A percentile compares a stretch with the other conserved stretches of the same genome.
phyloP scores from a whole-genome alignment of 108 stramenopile species.

The Cyclotella kingstonii region DNA sequence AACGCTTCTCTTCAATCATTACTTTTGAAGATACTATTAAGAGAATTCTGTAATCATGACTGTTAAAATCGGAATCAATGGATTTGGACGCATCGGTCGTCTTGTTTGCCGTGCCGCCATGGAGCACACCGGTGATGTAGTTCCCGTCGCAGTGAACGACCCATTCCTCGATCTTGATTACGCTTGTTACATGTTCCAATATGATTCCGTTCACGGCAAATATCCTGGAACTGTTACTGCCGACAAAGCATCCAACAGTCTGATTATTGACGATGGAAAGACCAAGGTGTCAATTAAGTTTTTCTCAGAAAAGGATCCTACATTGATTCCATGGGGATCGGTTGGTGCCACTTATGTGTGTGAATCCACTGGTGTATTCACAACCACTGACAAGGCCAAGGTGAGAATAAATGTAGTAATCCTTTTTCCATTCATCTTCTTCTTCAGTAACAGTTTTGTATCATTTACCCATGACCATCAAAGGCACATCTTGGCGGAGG shows the following conservation, averaged over 20 bases:
- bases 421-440: too few species aligned
- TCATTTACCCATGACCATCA: too few species aligned
- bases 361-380: slow-evolving; percentile 98
- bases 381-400: slow-evolving; percentile 81
- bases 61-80: slow-evolving; percentile 83
- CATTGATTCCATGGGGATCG: slow-evolving; percentile 87
- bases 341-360: slow-evolving; percentile 90
- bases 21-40: slow-evolving; percentile 6
- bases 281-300: slow-evolving; percentile 66
- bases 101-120: slow-evolving; percentile 81
- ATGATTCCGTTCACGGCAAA: slow-evolving; percentile 94
- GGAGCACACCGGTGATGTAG: slow-evolving; percentile 47
- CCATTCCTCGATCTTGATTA: slow-evolving; percentile 83
- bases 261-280: slow-evolving; percentile 84
- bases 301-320: slow-evolving; percentile 87
- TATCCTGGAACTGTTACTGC: slow-evolving; percentile 79
- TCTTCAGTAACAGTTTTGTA: too few species aligned
- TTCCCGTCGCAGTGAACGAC: slow-evolving; percentile 94
- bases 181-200: slow-evolving; percentile 95
- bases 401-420: background rate
- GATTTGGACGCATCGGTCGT: slow-evolving; percentile 90
- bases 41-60: slow-evolving; percentile 14
- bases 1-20: too few species aligned
- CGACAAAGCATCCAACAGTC: slow-evolving; percentile 76
- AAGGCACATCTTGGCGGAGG: slow-evolving; percentile 87